Base-by-base conservation (phyloP, 192 early-diverging fungal species). In the Umbelopsis sp. region DNA sequence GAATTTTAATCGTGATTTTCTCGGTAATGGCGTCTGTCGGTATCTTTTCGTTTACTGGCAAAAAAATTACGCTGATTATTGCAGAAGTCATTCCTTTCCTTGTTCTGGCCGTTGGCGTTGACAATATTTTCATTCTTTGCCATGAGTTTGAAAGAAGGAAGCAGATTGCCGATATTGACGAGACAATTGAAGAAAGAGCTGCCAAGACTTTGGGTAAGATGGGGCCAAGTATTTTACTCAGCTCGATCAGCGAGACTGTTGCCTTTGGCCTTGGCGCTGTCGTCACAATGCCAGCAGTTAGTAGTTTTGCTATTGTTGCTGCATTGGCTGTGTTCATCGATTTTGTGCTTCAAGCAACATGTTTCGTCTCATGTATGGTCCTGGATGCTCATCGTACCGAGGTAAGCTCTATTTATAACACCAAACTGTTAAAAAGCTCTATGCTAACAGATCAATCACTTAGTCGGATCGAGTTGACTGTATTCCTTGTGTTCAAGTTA, bases 1-100 rank as follows among this genome's bases (percentile, higher is more conserved):
- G 88, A 25, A 89, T 90, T 44, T 67, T 83, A 6, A 86, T 88
- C 45, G 88, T 90, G 1, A 64, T 88, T 30, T 84, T 82, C 22
- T 87, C 87, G 2, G 87, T 90, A 2, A 85, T 84, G 21, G 84
- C 83, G 5, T 81, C 88, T 3, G 85, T 88, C 18, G 89, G 89
- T 20, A 78, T 89, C 21, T 87, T 90, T 23, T 87, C 87, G 2
- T 80, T 84, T 46, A 72, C 85, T 9, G 89, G 89, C 9, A 77
- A 83, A 64, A 87, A 88, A 71, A 83, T 82, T 16, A 89, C 89
- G 0, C 61, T 90, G 51, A 90, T 90, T 74, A 88, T 89, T 64
- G 87, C 87, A 4, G 89, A 90, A 49, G 89, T 90, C 3, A 89
- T 90, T 73, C 89, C 89, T 0, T 90, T 90, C 70, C 68, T 90